These are phyloP conservation scores for Verticillium klebahnii DNA, from an alignment of 2,329 filamentous ascomycete genomes.

Conservation along the genomic window DNA sequence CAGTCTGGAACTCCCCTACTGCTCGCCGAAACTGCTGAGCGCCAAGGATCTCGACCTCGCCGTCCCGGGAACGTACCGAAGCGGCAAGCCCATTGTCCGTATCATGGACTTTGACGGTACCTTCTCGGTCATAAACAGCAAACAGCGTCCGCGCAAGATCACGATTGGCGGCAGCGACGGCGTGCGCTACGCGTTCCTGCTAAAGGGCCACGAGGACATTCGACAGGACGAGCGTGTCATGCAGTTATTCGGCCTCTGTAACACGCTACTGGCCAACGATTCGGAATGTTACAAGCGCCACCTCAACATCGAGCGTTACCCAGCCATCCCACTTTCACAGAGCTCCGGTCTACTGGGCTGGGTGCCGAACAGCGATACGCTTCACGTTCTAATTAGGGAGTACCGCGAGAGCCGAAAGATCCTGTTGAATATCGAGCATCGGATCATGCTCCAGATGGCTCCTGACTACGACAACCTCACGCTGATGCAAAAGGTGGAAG, in stretches of 20 bases:
- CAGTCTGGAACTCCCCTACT: conserved; percentile 90
- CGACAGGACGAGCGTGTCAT: conserved; percentile 98
- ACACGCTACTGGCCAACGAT: conserved; percentile 89
- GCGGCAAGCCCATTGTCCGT: conserved; percentile 69
- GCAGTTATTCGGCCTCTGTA: conserved; percentile 97
- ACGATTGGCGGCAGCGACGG: conserved; percentile 88
- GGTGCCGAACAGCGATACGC: conserved; percentile 95
- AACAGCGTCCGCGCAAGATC: conserved; percentile 89
- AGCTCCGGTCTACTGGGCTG: conserved; percentile 93
- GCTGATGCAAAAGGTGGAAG: conserved; percentile 99
- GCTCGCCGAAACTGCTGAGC: conserved; percentile 86
- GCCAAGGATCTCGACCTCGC: conserved; percentile 85
- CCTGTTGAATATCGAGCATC: conserved; percentile 96
- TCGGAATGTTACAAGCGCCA: conserved; percentile 96
- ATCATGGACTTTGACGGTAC: conserved; percentile 90
- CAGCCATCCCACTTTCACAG: conserved; percentile 94
- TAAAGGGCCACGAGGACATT: conserved; percentile 99
- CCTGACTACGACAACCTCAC: conserved; percentile 98
- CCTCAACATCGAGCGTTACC: conserved; percentile 91
- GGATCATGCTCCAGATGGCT: conserved; percentile 99
- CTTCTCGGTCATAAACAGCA: conserved; percentile 90
- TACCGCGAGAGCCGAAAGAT: conserved; percentile 98
- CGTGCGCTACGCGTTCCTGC: conserved; percentile 75
- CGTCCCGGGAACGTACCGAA: conserved; percentile 91
- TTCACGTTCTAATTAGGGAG: conserved; percentile 94